These are phyloP conservation scores for Punctularia strigosozonata DNA, from an alignment of 768 basidiomycete genomes.

Conservation along the genomic window DNA sequence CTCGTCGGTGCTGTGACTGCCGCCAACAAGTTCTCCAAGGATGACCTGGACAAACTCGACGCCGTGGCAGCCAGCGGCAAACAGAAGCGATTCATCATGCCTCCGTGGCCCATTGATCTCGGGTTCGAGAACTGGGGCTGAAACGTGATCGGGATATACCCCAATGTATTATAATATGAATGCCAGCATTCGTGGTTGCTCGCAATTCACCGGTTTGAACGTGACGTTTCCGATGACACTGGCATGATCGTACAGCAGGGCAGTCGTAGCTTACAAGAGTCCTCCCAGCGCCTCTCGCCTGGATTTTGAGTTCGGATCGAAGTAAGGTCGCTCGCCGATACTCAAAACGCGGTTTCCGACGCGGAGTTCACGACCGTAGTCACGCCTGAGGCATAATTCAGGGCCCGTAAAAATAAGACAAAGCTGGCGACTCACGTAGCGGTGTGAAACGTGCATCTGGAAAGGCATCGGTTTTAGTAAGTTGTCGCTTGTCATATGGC, in stretches of 20 bases:
- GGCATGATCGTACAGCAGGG: too few relatives aligned
- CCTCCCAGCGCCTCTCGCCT: constrained; percentile 22
- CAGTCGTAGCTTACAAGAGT: too few relatives aligned
- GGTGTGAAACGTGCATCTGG: constrained; percentile 36
- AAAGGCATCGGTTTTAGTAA: too few relatives aligned
- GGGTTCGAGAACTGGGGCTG: constrained; percentile 57
- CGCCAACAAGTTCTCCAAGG: constrained; percentile 29
- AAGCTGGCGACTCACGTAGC: constrained; percentile 13
- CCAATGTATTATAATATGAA: too few relatives aligned
- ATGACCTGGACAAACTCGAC: constrained; percentile 47
- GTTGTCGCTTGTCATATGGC: too few relatives aligned
- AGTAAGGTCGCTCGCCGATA: constrained; percentile 40
- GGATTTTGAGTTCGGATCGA: constrained; percentile 28
- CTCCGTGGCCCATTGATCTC: constrained; percentile 59
- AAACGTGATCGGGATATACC: too few relatives aligned
- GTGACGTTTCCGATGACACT: too few relatives aligned
- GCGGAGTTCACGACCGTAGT: constrained; percentile 24
- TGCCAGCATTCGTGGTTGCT: too few relatives aligned
- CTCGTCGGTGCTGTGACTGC: constrained; percentile 38
- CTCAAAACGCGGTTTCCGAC: constrained; percentile 41
- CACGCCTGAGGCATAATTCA: constrained; percentile 9
- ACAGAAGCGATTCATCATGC: constrained; percentile 58
- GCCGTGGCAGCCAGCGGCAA: constrained; percentile 45
- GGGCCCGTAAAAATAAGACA: neutral
- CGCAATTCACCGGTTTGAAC: too few relatives aligned